Base-by-base conservation (phyloP, 2,329 filamentous ascomycete species). In the Trichoderma gracile region DNA sequence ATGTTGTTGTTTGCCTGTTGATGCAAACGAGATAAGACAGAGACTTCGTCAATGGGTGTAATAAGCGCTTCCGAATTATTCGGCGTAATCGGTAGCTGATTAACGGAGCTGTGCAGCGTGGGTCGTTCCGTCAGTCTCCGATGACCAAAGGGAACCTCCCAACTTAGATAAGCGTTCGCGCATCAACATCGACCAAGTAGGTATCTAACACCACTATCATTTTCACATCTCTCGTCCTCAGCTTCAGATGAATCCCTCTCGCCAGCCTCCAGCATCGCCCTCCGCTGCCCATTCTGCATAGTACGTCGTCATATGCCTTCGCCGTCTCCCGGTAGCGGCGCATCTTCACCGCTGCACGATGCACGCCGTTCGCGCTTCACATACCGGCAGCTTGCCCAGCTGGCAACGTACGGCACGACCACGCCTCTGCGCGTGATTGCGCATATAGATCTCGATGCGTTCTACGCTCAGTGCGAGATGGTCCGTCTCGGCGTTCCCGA, bases 381-480 rank as follows among this genome's bases (percentile, higher is more conserved):
- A 3, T 92, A 91, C 75, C 91, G 90, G 66, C 89, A 98, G 61
- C 83, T 98, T 17, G 82, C 86, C 40, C 89, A 93, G 68, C 85
- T 98, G 64, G 86, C 88, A 7, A 83, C 87, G 10, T 92, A 85
- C 69, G 87, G 86, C 40, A 82, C 88, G 0, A 86, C 87, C 9
- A 92, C 87, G 57, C 94, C 94, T 1, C 82, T 99, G 42, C 88
- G 95, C 52, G 90, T 96, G 30, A 87, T 97, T 70, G 92, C 92
- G 7, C 93, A 97, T 75, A 87, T 98, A 68, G 95, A 99, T 73
- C 87, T 99, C 66, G 95, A 99, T 84, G 94, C 94, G 45, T 99
- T 99, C 78, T 99, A 99, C 76, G 90, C 91, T 3, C 95, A 99
- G 80, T 97, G 93, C 74, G 95, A 99, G 78, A 96, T 93, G 84